A percentile compares a stretch with the other conserved stretches of the same genome.
phyloP scores from a whole-genome alignment of 2,329 filamentous ascomycete genomes.

The Fusarium metavorans region DNA sequence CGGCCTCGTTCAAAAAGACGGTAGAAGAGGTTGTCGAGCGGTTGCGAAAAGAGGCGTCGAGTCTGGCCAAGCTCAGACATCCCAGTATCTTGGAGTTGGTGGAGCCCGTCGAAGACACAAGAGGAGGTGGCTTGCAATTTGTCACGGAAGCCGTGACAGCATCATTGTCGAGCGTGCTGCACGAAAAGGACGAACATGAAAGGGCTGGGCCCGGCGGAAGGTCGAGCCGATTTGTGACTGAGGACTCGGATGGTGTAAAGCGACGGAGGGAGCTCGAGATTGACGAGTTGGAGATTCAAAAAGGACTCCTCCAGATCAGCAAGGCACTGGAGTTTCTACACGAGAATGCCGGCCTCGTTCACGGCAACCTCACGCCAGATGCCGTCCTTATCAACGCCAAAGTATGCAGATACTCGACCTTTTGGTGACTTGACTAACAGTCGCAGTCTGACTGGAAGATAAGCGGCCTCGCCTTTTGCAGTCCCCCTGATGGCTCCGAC shows the following conservation, averaged over 20 bases:
- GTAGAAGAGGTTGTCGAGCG: slow-evolving; percentile 93
- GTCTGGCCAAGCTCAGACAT: slow-evolving; percentile 87
- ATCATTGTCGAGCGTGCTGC: slow-evolving; percentile 83
- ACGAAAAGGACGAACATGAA: slow-evolving; percentile 92
- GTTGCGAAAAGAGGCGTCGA: slow-evolving; percentile 90
- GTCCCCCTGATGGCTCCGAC: slow-evolving; percentile 80
- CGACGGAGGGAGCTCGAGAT: slow-evolving; percentile 88
- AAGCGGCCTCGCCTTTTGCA: slow-evolving; percentile 91
- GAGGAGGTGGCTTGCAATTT: slow-evolving; percentile 93
- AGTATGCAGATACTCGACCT: slow-evolving; percentile 56
- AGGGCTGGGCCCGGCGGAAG: slow-evolving; percentile 74
- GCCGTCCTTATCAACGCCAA: slow-evolving; percentile 95
- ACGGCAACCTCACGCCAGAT: slow-evolving; percentile 94
- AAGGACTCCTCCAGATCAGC: slow-evolving; percentile 90
- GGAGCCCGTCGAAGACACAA: slow-evolving; percentile 94
- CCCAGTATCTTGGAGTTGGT: slow-evolving; percentile 92
- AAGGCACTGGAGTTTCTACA: slow-evolving; percentile 96
- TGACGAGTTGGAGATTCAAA: slow-evolving; percentile 97
- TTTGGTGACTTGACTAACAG: slow-evolving; percentile 44
- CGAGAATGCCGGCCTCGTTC: slow-evolving; percentile 92
- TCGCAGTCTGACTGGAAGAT: slow-evolving; percentile 95
- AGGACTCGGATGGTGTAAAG: slow-evolving; percentile 79
- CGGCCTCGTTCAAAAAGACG: slow-evolving; percentile 79
- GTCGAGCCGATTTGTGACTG: slow-evolving; percentile 82
- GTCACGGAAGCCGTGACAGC: slow-evolving; percentile 92